These are phyloP conservation scores for Pestalotiopsis sp. DNA, from an alignment of 2,329 filamentous ascomycete genomes.

Conservation along the genomic window DNA sequence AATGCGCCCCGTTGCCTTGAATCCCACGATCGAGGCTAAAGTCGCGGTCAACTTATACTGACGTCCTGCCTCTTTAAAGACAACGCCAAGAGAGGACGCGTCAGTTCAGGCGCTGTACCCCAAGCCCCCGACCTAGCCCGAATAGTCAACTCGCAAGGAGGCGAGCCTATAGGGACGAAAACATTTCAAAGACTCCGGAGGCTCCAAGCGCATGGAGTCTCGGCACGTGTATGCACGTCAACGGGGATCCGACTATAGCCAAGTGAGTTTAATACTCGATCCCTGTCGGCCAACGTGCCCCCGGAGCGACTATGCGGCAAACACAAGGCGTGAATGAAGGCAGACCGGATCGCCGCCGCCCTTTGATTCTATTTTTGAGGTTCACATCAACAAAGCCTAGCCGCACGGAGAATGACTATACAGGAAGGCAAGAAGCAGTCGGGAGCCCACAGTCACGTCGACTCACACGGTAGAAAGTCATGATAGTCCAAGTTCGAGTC, in stretches of 20 bases:
- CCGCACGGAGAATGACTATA: constrained; percentile 10
- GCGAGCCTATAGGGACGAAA: background rate
- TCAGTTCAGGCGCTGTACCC: background rate
- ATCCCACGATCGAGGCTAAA: background rate
- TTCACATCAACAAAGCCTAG: background rate
- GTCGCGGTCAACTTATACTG: background rate
- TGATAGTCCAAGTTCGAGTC: background rate
- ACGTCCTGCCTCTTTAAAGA: constrained; percentile 10
- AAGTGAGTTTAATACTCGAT: background rate
- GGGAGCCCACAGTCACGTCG: background rate
- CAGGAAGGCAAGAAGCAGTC: constrained; percentile 9
- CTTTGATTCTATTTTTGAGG: background rate
- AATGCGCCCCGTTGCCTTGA: background rate
- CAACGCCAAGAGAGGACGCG: constrained; percentile 9
- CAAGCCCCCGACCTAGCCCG: background rate
- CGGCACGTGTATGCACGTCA: constrained; percentile 5
- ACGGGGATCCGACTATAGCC: background rate
- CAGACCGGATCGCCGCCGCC: background rate
- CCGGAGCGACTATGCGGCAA: background rate
- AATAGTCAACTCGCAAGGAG: constrained; percentile 4
- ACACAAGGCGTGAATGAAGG: background rate
- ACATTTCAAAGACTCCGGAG: constrained; percentile 2
- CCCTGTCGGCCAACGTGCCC: background rate
- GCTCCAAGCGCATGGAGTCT: constrained; percentile 1
- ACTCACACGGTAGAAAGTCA: background rate